phyloP scores from a whole-genome alignment of 2,329 filamentous ascomycete species.

The Ustilaginoidea virens region DNA sequence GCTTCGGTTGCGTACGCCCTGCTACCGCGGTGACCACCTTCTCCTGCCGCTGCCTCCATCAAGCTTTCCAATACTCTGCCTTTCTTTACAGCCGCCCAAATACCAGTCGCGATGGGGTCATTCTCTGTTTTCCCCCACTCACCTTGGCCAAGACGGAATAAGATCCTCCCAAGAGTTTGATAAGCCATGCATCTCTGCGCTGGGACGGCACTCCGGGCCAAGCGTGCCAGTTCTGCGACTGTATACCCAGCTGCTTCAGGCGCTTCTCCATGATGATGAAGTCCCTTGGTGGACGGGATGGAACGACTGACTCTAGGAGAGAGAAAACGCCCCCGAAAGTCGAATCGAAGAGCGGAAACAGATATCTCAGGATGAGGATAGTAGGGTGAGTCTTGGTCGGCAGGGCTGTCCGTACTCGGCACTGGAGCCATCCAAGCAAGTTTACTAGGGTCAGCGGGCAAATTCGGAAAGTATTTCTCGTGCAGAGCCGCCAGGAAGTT shows the following conservation, averaged over 20 bases:
- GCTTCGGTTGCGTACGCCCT: conserved; percentile 78
- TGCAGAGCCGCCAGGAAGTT: conserved; percentile 76
- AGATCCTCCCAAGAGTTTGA: conserved; percentile 72
- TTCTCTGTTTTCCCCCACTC: conserved; percentile 46
- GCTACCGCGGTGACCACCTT: conserved; percentile 60
- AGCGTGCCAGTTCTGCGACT: conserved; percentile 65
- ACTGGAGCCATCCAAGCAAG: conserved; percentile 80
- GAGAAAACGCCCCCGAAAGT: conserved; percentile 68
- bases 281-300: conserved; percentile 61
- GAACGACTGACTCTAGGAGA: conserved; percentile 59
- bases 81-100: conserved; percentile 71
- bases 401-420: conserved; percentile 45
- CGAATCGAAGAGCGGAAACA: conserved; percentile 70
- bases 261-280: conserved; percentile 88
- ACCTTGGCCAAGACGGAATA: conserved; percentile 68
- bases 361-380: conserved; percentile 63
- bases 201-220: conserved; percentile 68
- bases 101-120: conserved; percentile 51
- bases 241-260: conserved; percentile 94
- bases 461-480: conserved; percentile 81
- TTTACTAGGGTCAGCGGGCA: conserved; percentile 70
- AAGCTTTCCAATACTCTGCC: conserved; percentile 64
- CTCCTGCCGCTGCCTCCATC: conserved; percentile 57
- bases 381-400: conserved; percentile 62
- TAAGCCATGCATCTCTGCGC: conserved; percentile 84